These are phyloP conservation scores for Neonectria hederae DNA, from an alignment of 2,329 filamentous ascomycete species.

Conservation along the genomic window DNA sequence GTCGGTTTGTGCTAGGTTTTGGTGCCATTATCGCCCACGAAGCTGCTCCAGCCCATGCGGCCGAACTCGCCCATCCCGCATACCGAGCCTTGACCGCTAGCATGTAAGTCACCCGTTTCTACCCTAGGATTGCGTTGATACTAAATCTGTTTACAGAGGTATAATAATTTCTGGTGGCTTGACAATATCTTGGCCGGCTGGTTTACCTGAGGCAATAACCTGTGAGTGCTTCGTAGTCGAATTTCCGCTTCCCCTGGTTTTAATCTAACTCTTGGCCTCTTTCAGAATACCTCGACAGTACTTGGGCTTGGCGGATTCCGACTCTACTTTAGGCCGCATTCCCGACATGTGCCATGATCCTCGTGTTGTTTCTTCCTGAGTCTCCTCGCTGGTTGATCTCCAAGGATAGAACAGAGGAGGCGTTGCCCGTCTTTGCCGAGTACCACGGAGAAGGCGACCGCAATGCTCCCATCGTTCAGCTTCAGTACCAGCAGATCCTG, in stretches of 20 bases:
- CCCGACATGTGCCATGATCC: slow-evolving; percentile 9
- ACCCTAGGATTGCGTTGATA: no score
- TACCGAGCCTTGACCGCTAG: slow-evolving; percentile 69
- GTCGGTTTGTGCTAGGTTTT: slow-evolving; percentile 63
- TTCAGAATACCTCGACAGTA: no score
- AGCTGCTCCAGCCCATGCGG: slow-evolving; percentile 69
- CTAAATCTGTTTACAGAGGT: no score
- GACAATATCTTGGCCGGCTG: slow-evolving; percentile 5
- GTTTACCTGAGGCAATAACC: no score
- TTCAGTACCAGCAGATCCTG: slow-evolving; percentile 51
- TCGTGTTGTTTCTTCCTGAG: slow-evolving; percentile 44
- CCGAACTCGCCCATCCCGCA: slow-evolving; percentile 70
- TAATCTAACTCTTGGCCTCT: no score
- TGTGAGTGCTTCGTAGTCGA: no score
- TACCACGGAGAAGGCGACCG: slow-evolving; percentile 60
- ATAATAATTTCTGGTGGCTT: slow-evolving; percentile 23
- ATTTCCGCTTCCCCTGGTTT: no score
- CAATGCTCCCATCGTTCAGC: slow-evolving; percentile 40
- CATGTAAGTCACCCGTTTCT: no score
- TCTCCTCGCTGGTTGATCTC: slow-evolving; percentile 52
- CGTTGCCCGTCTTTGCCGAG: slow-evolving; percentile 55
- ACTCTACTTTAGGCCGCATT: slow-evolving; percentile 2
- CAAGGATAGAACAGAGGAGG: slow-evolving; percentile 52
- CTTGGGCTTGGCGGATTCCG: slow-evolving; percentile 17
- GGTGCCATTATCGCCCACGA: slow-evolving; percentile 68